phyloP scores from a whole-genome alignment of 1,284 basidiomycete genomes.

The Pascua guehoae region DNA sequence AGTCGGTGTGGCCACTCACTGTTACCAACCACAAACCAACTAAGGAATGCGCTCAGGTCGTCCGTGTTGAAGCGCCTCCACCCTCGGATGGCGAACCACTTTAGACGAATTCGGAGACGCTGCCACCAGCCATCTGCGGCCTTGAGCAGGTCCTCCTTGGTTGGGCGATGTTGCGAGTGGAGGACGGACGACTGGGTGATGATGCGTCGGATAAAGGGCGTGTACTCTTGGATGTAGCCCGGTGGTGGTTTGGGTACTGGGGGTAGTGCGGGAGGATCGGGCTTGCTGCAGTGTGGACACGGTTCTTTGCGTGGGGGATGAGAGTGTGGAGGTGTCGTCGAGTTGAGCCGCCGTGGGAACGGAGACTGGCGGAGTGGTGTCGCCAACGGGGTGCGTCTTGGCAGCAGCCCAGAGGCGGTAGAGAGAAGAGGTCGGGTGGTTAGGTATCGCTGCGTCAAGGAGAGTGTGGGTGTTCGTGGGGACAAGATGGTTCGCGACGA shows the following conservation, averaged over 20 bases:
- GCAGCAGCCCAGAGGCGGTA: too few species aligned
- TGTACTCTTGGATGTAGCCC: constrained; percentile 58
- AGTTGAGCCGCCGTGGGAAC: constrained; percentile 1
- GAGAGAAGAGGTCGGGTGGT: background rate
- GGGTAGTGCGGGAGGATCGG: constrained; percentile 2
- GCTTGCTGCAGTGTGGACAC: constrained; percentile 2
- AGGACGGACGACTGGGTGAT: constrained; percentile 33
- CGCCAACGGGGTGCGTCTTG: constrained; percentile 51
- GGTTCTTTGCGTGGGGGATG: background rate
- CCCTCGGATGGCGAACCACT: constrained; percentile 95
- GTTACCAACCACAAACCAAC: constrained; percentile 91
- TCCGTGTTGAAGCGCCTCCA: constrained; percentile 95
- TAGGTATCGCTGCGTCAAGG: constrained; percentile 1
- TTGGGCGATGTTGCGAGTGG: constrained; percentile 63
- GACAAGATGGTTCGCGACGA: background rate
- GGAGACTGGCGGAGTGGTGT: constrained; percentile 50
- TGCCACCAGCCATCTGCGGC: constrained; percentile 87
- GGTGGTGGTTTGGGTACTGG: constrained; percentile 12
- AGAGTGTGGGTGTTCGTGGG: background rate
- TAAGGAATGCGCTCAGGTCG: constrained; percentile 93
- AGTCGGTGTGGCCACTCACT: constrained; percentile 45
- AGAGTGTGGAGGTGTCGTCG: background rate
- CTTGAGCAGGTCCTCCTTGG: constrained; percentile 79
- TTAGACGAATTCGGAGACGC: constrained; percentile 84
- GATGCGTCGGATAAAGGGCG: constrained; percentile 70